A percentile compares a stretch with the other conserved stretches of the same genome.
Conservation (phyloP, 1,284 basidiomycete species). For the Schizophyllum commune region DNA sequence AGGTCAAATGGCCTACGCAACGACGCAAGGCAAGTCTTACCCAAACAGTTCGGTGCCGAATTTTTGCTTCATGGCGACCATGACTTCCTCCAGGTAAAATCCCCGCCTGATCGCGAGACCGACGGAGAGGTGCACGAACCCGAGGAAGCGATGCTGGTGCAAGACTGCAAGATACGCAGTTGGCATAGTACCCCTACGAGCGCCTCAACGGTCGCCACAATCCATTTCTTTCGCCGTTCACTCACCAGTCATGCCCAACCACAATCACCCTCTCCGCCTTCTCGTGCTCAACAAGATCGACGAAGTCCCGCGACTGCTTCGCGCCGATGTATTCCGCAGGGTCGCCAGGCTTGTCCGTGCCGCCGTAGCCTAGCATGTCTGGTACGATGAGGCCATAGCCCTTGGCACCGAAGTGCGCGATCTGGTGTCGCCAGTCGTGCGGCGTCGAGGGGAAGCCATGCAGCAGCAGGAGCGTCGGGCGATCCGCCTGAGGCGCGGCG, state of each 20-base stretch:
- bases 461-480: slow-evolving; percentile 34
- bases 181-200: slow-evolving; percentile 1
- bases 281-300: slow-evolving; percentile 40
- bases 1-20: too few species aligned
- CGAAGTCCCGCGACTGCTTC: slow-evolving; percentile 33
- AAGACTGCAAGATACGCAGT: slow-evolving; percentile 4
- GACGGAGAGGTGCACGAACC: slow-evolving; percentile 3
- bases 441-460: slow-evolving; percentile 42
- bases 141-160: slow-evolving; percentile 6
- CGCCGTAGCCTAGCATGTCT: slow-evolving; percentile 49
- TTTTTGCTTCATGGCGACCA: not conserved
- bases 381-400: slow-evolving; percentile 46
- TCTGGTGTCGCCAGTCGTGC: slow-evolving; percentile 37
- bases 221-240: not conserved
- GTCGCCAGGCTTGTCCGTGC: slow-evolving; percentile 40
- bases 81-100: not conserved
- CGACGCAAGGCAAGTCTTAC: too few species aligned
- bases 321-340: slow-evolving; percentile 30
- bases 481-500: slow-evolving; percentile 15
- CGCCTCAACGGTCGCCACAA: not conserved
- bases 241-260: slow-evolving; percentile 44
- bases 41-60: slow-evolving; percentile 7
- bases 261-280: slow-evolving; percentile 28
- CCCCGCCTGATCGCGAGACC: not conserved
- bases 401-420: slow-evolving; percentile 30